Base-by-base conservation (phyloP, 1,284 basidiomycete genomes). In the Paramarasmius palmivorus region DNA sequence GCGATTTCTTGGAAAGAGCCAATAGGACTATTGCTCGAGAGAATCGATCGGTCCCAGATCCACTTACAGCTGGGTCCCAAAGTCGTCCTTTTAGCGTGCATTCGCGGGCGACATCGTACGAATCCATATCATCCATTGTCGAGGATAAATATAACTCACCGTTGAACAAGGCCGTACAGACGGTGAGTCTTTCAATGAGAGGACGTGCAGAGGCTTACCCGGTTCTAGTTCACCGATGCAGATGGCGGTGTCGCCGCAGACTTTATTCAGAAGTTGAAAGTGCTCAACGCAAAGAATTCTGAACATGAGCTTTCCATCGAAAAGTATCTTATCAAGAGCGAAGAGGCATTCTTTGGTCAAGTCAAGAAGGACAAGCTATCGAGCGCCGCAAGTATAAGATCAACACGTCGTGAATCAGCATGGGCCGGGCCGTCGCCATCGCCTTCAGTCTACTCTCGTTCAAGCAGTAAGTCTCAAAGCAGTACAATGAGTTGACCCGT, bases 281-380 rank as follows among this genome's bases (percentile, higher is more conserved):
- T 71, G 57, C 79, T 97, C 50, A 87, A 83, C 42, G 75, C 92
- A 0, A 90, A 92, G 56, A 96, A 96, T 66, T 96, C 93, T 5
- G 92, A 92, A 73, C 82, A 84, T 56, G 93, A 96, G 63, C 69
- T 96, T 37, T 95, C 92, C 45, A 96, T 96, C 61, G 93, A 95
- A 67, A 90, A 90, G 67, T 96, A 81, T 78, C 73, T 96, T 61
- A 79, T 86, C 62, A 95, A 94, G 76, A 92, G 89, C 62, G 93
- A 96, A 71, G 93, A 95, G 67, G 86, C 85, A 0, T 95, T 94
- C 84, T 95, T 95, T 72, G 88, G 89, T 58, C 89, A 87, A 66
- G 90, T 93, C 59, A 85, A 90, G 67, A 91, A 86, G 72, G 92
- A 94, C 63, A 94, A 92, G 75, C 75, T 95, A 25, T 71, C 71